These are phyloP conservation scores for Ceratobasidium sp. DNA, from an alignment of 1,284 basidiomycete genomes.

Conservation along the genomic window DNA sequence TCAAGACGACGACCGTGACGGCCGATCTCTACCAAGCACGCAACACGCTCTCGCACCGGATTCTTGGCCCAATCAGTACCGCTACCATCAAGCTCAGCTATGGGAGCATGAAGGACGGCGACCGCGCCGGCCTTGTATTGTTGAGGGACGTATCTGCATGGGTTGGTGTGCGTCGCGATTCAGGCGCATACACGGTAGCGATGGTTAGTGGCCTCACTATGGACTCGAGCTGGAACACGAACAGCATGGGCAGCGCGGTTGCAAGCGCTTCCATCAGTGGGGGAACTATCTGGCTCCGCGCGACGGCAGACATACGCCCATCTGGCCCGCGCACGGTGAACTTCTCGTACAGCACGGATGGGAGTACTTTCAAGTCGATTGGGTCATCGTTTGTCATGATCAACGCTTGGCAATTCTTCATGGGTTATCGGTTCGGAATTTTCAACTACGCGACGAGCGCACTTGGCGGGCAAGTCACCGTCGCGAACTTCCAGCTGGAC, in stretches of 20 bases:
- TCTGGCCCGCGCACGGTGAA: conserved; percentile 9
- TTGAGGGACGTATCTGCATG: conserved; percentile 52
- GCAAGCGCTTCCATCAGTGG: conserved; percentile 49
- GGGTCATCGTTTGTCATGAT: conserved; percentile 48
- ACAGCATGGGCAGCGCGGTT: conserved; percentile 49
- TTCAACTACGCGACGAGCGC: conserved; percentile 52
- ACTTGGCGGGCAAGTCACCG: conserved; percentile 50
- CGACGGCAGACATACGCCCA: conserved; percentile 50
- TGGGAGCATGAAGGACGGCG: conserved; percentile 50
- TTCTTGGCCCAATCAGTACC: conserved; percentile 51
- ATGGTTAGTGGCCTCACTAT: conserved; percentile 51
- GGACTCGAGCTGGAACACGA: conserved; percentile 48
- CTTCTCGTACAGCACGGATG: conserved; percentile 47
- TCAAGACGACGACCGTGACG: conserved; percentile 51
- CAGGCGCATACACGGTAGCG: conserved; percentile 45
- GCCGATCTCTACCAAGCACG: conserved; percentile 51
- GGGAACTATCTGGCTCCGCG: conserved; percentile 50
- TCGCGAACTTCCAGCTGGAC: conserved; percentile 56
- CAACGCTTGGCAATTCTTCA: conserved; percentile 51
- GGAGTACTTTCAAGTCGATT: conserved; percentile 35
- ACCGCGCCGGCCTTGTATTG: conserved; percentile 51
- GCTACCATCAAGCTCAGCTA: conserved; percentile 51
- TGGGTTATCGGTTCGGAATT: conserved; percentile 52
- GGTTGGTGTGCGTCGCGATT: conserved; percentile 50
- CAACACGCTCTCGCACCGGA: conserved; percentile 53